Evolutionary conservation across 192 early-diverging fungal genomes (phyloP), one percentile per base, ranked within the genome.

Genomic region (Diversispora eburnea): DNA sequence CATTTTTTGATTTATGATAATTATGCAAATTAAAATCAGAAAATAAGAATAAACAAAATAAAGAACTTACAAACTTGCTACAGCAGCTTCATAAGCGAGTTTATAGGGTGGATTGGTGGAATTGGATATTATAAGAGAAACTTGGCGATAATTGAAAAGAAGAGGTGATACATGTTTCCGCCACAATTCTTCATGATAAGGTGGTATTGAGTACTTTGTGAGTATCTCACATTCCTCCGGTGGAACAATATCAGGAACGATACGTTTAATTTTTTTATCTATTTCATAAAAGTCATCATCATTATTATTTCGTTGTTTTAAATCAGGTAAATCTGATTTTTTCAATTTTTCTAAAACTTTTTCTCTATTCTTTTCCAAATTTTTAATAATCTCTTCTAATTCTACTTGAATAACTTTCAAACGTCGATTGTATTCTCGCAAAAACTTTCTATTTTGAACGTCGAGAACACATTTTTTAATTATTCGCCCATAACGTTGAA

Each of bases 361-460:
- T n/a, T 25, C 47, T 33, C 61, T 33, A 10, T 64, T 64, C 10
- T n/a, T 12, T 5, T 73, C 72, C 3, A 73, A 4, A 3, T 42
- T 41, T 3, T 6, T 41, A 5, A 42, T 64, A 52, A 12, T 19
- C 7, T n/a, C 42, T 19, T 43, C 48, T 4, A 63, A 20, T 19
- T 15, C 7, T 0, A 43, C 13, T 12, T 10, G 63, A 12, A 48
- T 49, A n/a, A 6, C 9, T 39, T 55, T 47, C 48, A 73, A 64
- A 17, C 22, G 43, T 7, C 8, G 3, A 9, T 64, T 42, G 19
- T 64, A 64, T 41, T 52, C 45, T 22, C 4, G 20, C 17, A 73
- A 73, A 64, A 73, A 73, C 25, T 73, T 73, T 43, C 64, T 73
- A 3, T 62, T 73, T 52, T 73, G 72, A 4, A 64, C 22, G 45